Base-by-base conservation (phyloP, 2,329 filamentous ascomycete genomes). In the Aspergillus candidus region DNA sequence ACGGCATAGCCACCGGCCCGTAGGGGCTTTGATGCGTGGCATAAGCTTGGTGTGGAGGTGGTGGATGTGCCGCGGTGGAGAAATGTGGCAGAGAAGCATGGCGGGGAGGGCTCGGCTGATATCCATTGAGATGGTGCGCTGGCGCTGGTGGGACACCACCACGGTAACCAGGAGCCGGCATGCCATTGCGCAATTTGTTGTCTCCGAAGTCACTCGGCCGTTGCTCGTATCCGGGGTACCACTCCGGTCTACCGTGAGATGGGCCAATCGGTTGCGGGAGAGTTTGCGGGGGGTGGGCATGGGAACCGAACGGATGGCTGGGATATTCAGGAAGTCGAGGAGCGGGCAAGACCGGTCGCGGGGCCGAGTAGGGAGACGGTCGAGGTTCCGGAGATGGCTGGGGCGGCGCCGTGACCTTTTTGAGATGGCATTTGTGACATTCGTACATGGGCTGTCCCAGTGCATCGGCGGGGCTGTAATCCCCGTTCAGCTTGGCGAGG, bases 381-480 rank as follows among this genome's bases (percentile, higher is more conserved):
- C 60, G 59, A 32, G 59, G 57, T 44, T 68, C 66, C 1, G 65
- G 56, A 30, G 58, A 58, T 22, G 60, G 56, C 40, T 58, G 55
- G 10, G 22, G 22, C 7, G 22, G 22, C 22, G 61, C 50, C 4
- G 60, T 52, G 13, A 54, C 50, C 45, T 75, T 75, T 27, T 68
- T 75, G 52, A 71, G 61, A 54, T 77, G 73, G 50, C 86, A 90
- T 62, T 87, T 86, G 66, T 90, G 86, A 56, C 86, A 90, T 63
- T 88, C 83, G 51, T 80, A 84, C 49, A 74, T 76, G 27, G 76
- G 22, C 32, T 49, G 49, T 29, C 51, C 47, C 46, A 12, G 33
- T 46, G 18, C 44, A 8, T 58, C 48, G n/a, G 50, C 35, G 14
- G 52, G 41, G 33, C 37, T 42, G 18, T 53, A 53, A 17, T 65